phyloP scores from a whole-genome alignment of 2,329 filamentous ascomycete species.

The Ceratocystis colombiana region DNA sequence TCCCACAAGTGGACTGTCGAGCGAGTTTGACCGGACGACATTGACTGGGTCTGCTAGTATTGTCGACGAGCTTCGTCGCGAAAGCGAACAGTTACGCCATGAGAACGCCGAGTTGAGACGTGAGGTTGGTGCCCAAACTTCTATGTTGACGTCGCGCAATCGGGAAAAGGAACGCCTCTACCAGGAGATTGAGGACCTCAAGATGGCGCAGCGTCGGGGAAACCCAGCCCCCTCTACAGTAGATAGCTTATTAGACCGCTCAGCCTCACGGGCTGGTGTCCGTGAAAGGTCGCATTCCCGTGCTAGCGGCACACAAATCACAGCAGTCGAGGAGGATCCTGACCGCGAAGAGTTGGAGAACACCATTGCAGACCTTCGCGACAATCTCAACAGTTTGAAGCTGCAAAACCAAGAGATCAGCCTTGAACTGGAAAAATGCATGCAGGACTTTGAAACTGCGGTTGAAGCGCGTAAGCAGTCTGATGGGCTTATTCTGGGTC shows the following conservation, averaged over 20 bases:
- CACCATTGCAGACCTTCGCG: constrained; percentile 70
- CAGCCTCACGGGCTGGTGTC: constrained; percentile 66
- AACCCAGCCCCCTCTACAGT: constrained; percentile 51
- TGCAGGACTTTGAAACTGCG: constrained; percentile 67
- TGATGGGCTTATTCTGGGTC: constrained; percentile 47
- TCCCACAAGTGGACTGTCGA: constrained; percentile 42
- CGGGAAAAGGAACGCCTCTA: constrained; percentile 90
- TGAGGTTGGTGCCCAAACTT: constrained; percentile 90
- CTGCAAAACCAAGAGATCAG: constrained; percentile 84
- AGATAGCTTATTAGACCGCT: constrained; percentile 90
- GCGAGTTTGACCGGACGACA: constrained; percentile 39
- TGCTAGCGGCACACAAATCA: constrained; percentile 59
- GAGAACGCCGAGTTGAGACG: constrained; percentile 87
- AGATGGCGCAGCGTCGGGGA: constrained; percentile 70
- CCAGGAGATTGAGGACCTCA: constrained; percentile 94
- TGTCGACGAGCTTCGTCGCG: constrained; percentile 62
- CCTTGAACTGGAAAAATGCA: constrained; percentile 66
- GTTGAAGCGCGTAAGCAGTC: constrained; percentile 53
- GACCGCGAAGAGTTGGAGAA: constrained; percentile 81
- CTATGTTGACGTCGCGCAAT: constrained; percentile 92
- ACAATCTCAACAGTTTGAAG: constrained; percentile 76
- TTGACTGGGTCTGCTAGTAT: constrained; percentile 54
- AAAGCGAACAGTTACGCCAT: constrained; percentile 68
- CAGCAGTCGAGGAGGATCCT: constrained; percentile 53
- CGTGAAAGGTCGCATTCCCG: constrained; percentile 65